Evolutionary conservation across 768 basidiomycete species (phyloP), one percentile per base, ranked within the genome.

Genomic region (Mycena rosella): DNA sequence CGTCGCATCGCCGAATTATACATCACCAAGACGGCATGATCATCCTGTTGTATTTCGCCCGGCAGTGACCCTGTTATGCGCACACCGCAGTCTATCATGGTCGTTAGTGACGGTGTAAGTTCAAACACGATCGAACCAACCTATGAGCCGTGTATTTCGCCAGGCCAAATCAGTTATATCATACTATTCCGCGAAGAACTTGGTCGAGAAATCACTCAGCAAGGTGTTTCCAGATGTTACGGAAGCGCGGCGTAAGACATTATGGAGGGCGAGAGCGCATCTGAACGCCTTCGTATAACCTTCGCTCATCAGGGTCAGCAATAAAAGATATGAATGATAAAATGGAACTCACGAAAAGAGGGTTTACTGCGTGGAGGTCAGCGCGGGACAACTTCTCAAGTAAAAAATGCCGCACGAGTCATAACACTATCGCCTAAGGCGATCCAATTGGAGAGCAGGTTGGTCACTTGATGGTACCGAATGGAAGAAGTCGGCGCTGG

Each of bases 401-500:
- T 15, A 4, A 24, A 17, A 20, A 47, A 29, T 18, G 1, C 24
- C 61, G 17, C 22, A 70, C 69, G 20, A 3, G 63, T 70, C 78
- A 80, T 76, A 9, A 78, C 71, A 30, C 78, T 75, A 54, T 81
- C 80, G 13, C 80, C 80, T 30, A 81, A 11, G 0, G 78, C 79
- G 48, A 80, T 66, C 52, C 74, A 81, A 61, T 81, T 81, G 7
- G 65, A 56, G 0, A 80, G 80, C 8, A 80, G 60, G 40, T 75
- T 70, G 17, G 44, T 55, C 4, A 65, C 73, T 20, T 42, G 36
- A 45, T 79, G 74, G 58, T 79, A 81, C 24, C 60, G 71, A 20
- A 79, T 60, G 56, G 73, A 79, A 5, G 68, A 63, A 10, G 71
- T 68, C 3, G 69, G 49, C 15, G 77, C 78, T 78, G 49, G 20